Evolutionary conservation across 2,329 filamentous ascomycete genomes (phyloP).

Genomic region (Penicillium oxalicum): DNA sequence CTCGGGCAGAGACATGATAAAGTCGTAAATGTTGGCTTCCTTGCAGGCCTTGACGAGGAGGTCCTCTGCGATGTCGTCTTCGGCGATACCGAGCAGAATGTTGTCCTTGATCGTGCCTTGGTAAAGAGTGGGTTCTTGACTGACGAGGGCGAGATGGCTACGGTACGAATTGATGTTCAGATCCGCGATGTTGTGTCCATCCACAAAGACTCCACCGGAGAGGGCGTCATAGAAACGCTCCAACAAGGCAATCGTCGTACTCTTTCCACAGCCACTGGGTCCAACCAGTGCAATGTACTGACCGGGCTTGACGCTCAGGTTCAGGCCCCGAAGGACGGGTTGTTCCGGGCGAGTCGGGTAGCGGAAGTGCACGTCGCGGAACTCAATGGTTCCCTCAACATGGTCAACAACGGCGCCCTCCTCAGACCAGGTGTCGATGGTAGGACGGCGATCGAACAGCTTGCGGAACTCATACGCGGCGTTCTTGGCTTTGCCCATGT

Average conservation of each 20-base stretch:
- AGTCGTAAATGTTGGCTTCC: slow-evolving; percentile 89
- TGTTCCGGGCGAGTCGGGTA: slow-evolving; percentile 89
- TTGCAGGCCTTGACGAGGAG: slow-evolving; percentile 72
- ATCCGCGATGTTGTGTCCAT: slow-evolving; percentile 72
- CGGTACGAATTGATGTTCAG: slow-evolving; percentile 86
- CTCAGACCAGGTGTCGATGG: slow-evolving; percentile 73
- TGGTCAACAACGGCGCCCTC: slow-evolving; percentile 58
- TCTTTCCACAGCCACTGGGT: slow-evolving; percentile 91
- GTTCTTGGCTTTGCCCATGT: slow-evolving; percentile 88
- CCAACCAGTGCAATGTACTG: slow-evolving; percentile 70
- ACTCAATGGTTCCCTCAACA: slow-evolving; percentile 75
- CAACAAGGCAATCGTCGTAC: slow-evolving; percentile 82
- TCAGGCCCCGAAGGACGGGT: slow-evolving; percentile 80
- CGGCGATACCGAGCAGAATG: slow-evolving; percentile 69
- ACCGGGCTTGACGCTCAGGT: slow-evolving; percentile 46
- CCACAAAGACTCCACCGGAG: slow-evolving; percentile 71
- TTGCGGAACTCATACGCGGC: slow-evolving; percentile 74
- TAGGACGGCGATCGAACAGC: slow-evolving; percentile 75
- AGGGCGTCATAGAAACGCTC: slow-evolving; percentile 94
- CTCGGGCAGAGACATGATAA: slow-evolving; percentile 78
- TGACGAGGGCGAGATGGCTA: slow-evolving; percentile 76
- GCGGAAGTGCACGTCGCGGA: slow-evolving; percentile 87
- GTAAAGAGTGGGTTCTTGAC: slow-evolving; percentile 90
- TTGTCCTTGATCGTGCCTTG: slow-evolving; percentile 89
- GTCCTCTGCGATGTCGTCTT: slow-evolving; percentile 63